phyloP scores from a whole-genome alignment of 805 yeast species.

The Ogataea sp. region DNA sequence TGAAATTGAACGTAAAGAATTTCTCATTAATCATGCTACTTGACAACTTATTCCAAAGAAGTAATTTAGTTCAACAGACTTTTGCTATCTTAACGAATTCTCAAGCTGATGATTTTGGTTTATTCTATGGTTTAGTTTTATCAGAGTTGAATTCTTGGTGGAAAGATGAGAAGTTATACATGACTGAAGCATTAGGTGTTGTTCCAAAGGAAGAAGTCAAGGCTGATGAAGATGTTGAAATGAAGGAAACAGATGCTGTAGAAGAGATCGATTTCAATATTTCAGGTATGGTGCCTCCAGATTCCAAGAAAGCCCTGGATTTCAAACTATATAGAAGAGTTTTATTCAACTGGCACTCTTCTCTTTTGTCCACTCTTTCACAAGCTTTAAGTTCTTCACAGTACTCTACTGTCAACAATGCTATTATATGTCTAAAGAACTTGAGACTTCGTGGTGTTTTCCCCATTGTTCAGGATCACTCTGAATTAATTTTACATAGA shows the following conservation, averaged over 20 bases:
- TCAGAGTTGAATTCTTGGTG: slow-evolving; percentile 32
- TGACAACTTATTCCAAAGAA: slow-evolving; percentile 39
- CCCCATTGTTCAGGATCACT: slow-evolving; percentile 64
- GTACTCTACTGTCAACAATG: slow-evolving; percentile 75
- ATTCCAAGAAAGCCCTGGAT: slow-evolving; percentile 6
- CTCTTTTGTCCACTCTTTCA: slow-evolving; percentile 35
- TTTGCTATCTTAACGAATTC: slow-evolving; percentile 62
- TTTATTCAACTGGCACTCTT: slow-evolving; percentile 49
- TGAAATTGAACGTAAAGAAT: slow-evolving; percentile 27
- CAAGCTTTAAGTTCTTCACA: slow-evolving; percentile 40
- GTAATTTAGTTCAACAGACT: slow-evolving; percentile 40
- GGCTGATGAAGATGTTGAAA: slow-evolving; percentile 9
- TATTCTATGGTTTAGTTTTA: slow-evolving; percentile 56
- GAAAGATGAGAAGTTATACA: slow-evolving; percentile 25
- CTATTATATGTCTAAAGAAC: slow-evolving; percentile 68
- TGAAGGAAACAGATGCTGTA: slow-evolving; percentile 2
- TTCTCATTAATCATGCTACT: slow-evolving; percentile 31
- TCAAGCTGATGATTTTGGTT: slow-evolving; percentile 78
- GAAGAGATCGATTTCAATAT: slow-evolving; percentile 3
- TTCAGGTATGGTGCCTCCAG: slow-evolving; percentile 12
- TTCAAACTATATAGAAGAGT: slow-evolving; percentile 26
- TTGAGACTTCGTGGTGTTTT: slow-evolving; percentile 43
- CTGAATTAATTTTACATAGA: slow-evolving; percentile 38
- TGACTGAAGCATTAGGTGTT: slow-evolving; percentile 17
- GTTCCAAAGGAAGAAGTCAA: slow-evolving; percentile 9